Base-by-base conservation (phyloP, 208 protist genomes). In the Leptomonas seymouri region DNA sequence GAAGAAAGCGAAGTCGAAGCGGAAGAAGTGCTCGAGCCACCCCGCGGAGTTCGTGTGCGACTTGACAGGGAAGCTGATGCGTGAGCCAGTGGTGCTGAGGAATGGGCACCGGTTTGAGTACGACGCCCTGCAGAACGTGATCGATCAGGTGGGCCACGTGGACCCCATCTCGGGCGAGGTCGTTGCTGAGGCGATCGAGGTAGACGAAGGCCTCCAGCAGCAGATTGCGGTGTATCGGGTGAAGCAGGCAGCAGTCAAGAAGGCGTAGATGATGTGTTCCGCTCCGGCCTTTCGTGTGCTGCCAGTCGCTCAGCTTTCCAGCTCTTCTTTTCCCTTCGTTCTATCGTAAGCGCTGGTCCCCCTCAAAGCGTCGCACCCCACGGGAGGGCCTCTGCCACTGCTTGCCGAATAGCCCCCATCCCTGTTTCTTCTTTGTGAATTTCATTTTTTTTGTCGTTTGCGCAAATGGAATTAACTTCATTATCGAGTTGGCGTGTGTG, bases 51-150 rank as follows among this genome's bases (percentile, higher is more conserved):
- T 89, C 72, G 82, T 88, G 53, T 96, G 91, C 58, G 75, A 89
- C 59, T 70, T 96, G 74, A 94, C 89, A 20, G 84, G 86, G 4
- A 93, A 93, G 82, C 64, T 96, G n/a, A 94, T 96, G 91, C 78
- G 82, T 50, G 89, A 96, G 67, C 91, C 91, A 1, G 91, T 96
- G n/a, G 71, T 85, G 58, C 76, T 96, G 50, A 67, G 67, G 30
- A 93, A 82, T 45, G 91, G 91, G 14, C 80, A 93, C 60, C 87
- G 71, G 28, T 96, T 90, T 64, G 91, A 96, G 75, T 81, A 84
- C 34, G 87, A 94, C 42, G 91, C 81, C 41, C 73, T 96, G 41
- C 78, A 90, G 62, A 74, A 87, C 48, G 84, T 94, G 12, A 76
- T 94, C n/a, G 71, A 81, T 53, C 70, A 85, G 51, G 81, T 96